Base-by-base conservation (phyloP, 2,329 filamentous ascomycete genomes). In the Triangularia verruculosa region DNA sequence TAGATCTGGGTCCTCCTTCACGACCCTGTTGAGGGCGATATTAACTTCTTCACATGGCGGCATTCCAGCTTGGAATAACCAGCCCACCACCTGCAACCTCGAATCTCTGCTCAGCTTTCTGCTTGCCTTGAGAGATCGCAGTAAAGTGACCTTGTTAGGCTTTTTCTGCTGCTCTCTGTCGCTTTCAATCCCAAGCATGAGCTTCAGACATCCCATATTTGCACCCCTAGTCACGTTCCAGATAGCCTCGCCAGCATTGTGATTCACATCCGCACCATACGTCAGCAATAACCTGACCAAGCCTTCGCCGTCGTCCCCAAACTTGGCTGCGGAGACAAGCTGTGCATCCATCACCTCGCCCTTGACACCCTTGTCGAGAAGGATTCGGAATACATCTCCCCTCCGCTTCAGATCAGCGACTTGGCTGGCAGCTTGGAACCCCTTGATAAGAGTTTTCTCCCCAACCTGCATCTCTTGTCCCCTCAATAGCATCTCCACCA, bases 371-470 rank as follows among this genome's bases (percentile, higher is more conserved):
- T 77, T 77, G 11, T 79, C 74, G 0, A 88, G 71, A 1, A 88
- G 75, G 1, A 83, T 71, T 59, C 80, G 76, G 53, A 87, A 84
- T 2, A 86, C 75, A 22, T 77, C 76, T 0, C 79, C 79, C 1
- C 83, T 76, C 43, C 77, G 79, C 59, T 76, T 77, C 4, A 86
- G 71, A 63, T 86, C 81, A 1, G 79, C 73, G 1, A 86, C 76
- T 59, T 83, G 80, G 0, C 81, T 84, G 0, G 84, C 83, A 1
- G 83, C 83, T 64, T 85, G 81, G 53, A 87, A 86, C 0, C 80
- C 83, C 43, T 78, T 77, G 28, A 80, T 77, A 3, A 86, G 71
- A 0, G 79, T 83, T 6, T 72, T 70, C 56, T 77, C 77, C 11
- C 76, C 76, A 0, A 79, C 71, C 3, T 77, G 70, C 0, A 69